phyloP scores from a whole-genome alignment of 225 moss, liverwort and hornwort species.

The Marchantia paleacea region DNA sequence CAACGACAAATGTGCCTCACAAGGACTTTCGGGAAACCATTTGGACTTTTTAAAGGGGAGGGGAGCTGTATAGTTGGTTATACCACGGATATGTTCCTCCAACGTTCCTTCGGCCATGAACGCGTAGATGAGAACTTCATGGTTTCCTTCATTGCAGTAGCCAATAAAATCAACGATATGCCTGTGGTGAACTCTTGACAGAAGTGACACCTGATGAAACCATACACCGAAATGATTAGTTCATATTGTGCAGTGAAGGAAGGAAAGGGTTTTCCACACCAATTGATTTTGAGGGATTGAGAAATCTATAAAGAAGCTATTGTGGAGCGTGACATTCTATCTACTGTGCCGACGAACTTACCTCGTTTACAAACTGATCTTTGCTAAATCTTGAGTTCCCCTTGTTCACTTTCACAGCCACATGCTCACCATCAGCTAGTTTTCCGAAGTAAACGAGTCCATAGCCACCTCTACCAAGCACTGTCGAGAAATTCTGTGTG shows the following conservation, averaged over 20 bases:
- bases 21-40: too few relatives aligned
- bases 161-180: slow-evolving; percentile 11
- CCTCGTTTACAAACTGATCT: slow-evolving; percentile 28
- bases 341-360: background rate
- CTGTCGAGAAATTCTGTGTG: slow-evolving; percentile 11
- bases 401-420: slow-evolving; percentile 28
- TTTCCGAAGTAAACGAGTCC: slow-evolving; percentile 24
- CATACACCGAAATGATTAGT: background rate
- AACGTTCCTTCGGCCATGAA: slow-evolving; percentile 20
- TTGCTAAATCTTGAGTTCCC: slow-evolving; percentile 16
- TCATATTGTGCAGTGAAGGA: background rate
- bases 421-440: slow-evolving; percentile 17
- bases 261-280: background rate
- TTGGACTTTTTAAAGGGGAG: too few relatives aligned
- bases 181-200: slow-evolving; percentile 17
- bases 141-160: slow-evolving; percentile 3
- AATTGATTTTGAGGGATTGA: too few relatives aligned
- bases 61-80: too few relatives aligned
- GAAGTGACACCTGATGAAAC: slow-evolving; percentile 7
- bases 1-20: too few relatives aligned
- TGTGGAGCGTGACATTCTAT: too few relatives aligned
- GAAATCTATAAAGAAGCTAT: too few relatives aligned
- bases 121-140: slow-evolving; percentile 9
- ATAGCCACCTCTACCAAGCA: slow-evolving; percentile 27
- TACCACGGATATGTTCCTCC: slow-evolving; percentile 4